These are phyloP conservation scores for Wickerhamomyces canadensis DNA, from an alignment of 805 yeast genomes.

Conservation along the genomic window DNA sequence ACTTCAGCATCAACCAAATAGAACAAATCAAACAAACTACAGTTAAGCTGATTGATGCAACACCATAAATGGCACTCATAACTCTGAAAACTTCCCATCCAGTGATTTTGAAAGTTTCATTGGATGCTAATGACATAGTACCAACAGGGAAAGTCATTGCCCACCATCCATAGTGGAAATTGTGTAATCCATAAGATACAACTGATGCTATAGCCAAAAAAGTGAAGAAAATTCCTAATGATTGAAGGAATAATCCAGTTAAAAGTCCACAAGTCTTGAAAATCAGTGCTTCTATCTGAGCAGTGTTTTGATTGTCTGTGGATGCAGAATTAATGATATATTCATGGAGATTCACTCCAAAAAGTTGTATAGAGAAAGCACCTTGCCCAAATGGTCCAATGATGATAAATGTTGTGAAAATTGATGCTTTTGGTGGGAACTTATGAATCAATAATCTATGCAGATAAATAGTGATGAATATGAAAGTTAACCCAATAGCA, in stretches of 20 bases:
- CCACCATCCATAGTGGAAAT: conserved; percentile 62
- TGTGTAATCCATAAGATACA: conserved; percentile 26
- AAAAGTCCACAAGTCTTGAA: conserved; percentile 32
- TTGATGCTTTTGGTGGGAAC: conserved; percentile 47
- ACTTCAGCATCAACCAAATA: conserved; percentile 1
- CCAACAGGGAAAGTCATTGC: conserved; percentile 89
- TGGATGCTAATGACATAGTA: conserved; percentile 62
- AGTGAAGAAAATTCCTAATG: conserved; percentile 58
- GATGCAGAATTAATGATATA: conserved; percentile 16
- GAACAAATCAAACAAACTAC: conserved; percentile 6
- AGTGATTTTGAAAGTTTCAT: conserved; percentile 43
- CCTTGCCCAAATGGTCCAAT: conserved; percentile 88
- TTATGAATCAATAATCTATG: conserved; percentile 54
- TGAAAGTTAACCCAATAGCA: conserved; percentile 57
- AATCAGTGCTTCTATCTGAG: conserved; percentile 24
- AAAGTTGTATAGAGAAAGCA: conserved; percentile 54
- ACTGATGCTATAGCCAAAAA: conserved; percentile 34
- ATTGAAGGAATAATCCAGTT: conserved; percentile 38
- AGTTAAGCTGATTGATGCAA: conserved; percentile 38
- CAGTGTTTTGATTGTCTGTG: conserved; percentile 11
- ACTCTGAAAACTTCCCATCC: conserved; percentile 55
- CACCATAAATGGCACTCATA: conserved; percentile 56
- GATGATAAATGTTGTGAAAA: conserved; percentile 71
- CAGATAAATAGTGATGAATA: conserved; percentile 50
- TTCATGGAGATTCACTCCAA: conserved; percentile 39